Conservation (phyloP, 139 green algal species). For the Chlamydomonas sphaeroides region DNA sequence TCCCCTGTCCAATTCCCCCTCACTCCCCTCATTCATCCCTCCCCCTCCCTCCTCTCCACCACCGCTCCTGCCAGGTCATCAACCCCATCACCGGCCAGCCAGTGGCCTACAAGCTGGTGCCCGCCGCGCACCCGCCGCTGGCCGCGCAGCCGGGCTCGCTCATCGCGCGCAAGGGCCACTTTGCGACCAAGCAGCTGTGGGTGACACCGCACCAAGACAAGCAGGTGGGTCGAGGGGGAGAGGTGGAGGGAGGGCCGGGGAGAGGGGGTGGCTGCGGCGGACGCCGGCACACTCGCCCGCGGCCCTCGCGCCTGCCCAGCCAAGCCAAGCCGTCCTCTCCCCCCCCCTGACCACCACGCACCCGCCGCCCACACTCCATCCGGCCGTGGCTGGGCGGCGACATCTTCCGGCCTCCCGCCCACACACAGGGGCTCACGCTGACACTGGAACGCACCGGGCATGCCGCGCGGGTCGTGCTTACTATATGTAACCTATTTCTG, state of each 20-base stretch:
- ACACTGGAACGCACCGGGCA: too few species aligned
- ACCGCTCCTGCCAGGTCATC: constrained; percentile 15
- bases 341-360: neutral
- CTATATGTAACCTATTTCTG: too few species aligned
- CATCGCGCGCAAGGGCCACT: constrained; percentile 58
- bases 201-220: constrained; percentile 71
- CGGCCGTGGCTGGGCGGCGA: too few species aligned
- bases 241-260: neutral
- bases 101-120: constrained; percentile 71
- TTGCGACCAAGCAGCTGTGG: constrained; percentile 73
- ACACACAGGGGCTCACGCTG: too few species aligned
- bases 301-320: too few species aligned
- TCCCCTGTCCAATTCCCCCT: too few species aligned
- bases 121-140: constrained; percentile 54
- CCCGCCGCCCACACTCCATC: too few species aligned
- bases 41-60: neutral
- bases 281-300: too few species aligned
- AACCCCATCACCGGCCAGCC: constrained; percentile 43
- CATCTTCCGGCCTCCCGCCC: too few species aligned
- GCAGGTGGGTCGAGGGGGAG: constrained; percentile 33
- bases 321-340: too few species aligned
- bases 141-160: constrained; percentile 51
- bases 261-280: neutral
- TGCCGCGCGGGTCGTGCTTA: too few species aligned
- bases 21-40: too few species aligned